Evolutionary conservation across 2,329 filamentous ascomycete genomes (phyloP), one percentile per base, ranked within the genome.

Genomic region (Metarhizium robertsii): DNA sequence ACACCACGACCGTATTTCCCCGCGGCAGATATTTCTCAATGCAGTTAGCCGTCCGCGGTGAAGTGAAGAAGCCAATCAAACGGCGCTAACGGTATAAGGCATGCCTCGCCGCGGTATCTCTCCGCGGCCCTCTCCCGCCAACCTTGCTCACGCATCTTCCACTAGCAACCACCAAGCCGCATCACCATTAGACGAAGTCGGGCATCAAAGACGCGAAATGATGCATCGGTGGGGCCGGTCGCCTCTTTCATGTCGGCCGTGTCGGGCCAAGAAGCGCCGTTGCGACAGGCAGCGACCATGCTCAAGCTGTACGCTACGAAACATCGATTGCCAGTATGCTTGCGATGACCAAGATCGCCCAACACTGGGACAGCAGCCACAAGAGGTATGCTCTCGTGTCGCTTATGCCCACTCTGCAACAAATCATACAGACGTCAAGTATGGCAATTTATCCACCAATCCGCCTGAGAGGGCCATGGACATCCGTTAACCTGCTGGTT

Each of bases 301-400:
- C 54, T 56, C 58, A 30, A 54, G 56, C 53, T 58, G 65, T 42
- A 38, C 52, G 2, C 11, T 49, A 14, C 52, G 58, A 56, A 51
- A 46, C 62, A 59, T 58, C 55, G 57, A 36, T 58, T 63, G 34
- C 51, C 32, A 38, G 18, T 52, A 60, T 51, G 8, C 55, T 56
- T 66, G 70, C 0, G 66, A 46, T 7, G 36, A 34, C 11, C 18
- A 16, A 46, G 4, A 20, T 30, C 18, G 38, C 38, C 4, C 14
- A 16, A 29, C 18, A 18, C 16, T 7, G 5, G 18, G 50, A 11
- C n/a, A 25, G 18, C 43, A 13, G 43, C 18, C 43, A n/a, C 43
- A 25, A 46, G 43, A 25, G 18, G 10, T 18, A 46, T 25, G 2
- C 18, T 52, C 50, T 6, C 38, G 30, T 45, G 10, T 29, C 18